These are phyloP conservation scores for Tolypocladium pustulatum DNA, from an alignment of 2,329 filamentous ascomycete species.

Conservation along the genomic window DNA sequence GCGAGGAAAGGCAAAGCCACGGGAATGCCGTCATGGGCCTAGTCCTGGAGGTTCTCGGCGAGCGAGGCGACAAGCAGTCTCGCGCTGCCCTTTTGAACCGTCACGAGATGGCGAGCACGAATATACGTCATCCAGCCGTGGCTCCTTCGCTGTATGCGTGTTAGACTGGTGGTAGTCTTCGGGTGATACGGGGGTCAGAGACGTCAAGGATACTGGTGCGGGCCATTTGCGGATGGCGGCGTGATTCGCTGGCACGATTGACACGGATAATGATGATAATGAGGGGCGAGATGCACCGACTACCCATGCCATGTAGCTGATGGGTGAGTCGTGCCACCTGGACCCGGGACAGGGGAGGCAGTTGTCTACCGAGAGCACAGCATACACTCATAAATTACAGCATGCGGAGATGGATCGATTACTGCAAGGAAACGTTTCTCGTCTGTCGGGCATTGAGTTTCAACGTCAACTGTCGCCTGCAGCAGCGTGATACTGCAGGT, in stretches of 20 bases:
- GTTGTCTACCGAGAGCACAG: neutral
- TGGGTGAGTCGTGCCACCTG: neutral
- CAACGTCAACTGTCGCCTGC: neutral
- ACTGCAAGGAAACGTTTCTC: neutral
- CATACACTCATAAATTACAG: neutral
- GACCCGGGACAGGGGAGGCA: neutral
- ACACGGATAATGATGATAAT: neutral
- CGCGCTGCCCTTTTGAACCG: neutral
- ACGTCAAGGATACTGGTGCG: neutral
- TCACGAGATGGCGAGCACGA: neutral
- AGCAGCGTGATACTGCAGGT: neutral
- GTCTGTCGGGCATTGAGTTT: neutral
- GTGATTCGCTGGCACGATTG: neutral
- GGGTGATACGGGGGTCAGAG: neutral
- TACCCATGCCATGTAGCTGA: neutral
- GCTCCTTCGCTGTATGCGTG: neutral
- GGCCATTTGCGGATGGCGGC: neutral
- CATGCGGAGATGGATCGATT: neutral
- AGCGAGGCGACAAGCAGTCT: neutral
- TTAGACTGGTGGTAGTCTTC: neutral
- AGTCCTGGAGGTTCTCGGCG: neutral
- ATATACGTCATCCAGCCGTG: neutral
- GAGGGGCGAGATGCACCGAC: neutral
- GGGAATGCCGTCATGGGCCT: neutral
- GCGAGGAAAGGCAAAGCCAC: neutral